Percentiles rank a stretch among this genome's conserved stretches.
These are phyloP conservation scores for Pseudoperonospora humuli DNA, from an alignment of 352 stramenopile species.

Conservation along the genomic window DNA sequence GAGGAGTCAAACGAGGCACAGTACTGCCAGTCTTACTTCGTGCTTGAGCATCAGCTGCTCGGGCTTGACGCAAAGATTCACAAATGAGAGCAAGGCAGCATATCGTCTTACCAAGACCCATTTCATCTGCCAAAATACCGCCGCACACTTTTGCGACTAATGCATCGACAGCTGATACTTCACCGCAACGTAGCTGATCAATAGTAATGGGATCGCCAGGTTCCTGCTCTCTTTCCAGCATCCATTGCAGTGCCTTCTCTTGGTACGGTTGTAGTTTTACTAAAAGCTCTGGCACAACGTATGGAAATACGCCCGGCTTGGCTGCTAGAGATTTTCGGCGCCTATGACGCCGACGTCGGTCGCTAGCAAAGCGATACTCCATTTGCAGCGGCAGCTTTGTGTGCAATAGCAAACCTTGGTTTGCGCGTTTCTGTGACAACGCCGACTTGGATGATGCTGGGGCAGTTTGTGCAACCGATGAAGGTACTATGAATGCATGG, in stretches of 20 bases:
- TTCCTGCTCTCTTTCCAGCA: conserved; percentile 58
- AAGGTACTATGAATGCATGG: background rate
- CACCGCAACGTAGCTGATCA: conserved; percentile 23
- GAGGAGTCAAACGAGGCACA: conserved; percentile 37
- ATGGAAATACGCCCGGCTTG: conserved; percentile 37
- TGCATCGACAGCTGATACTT: conserved; percentile 25
- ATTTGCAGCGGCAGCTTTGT: conserved; percentile 57
- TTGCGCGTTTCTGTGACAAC: conserved; percentile 22
- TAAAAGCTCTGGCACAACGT: conserved; percentile 38
- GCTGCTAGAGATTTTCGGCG: conserved; percentile 33
- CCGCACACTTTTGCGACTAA: conserved; percentile 45
- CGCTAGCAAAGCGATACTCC: conserved; percentile 47
- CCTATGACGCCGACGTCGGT: conserved; percentile 35
- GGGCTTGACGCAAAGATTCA: conserved; percentile 45
- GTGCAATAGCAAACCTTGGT: conserved; percentile 30
- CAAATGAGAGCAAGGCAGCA: conserved; percentile 77
- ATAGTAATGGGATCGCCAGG: conserved; percentile 17
- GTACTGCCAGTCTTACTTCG: conserved; percentile 17
- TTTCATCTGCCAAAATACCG: conserved; percentile 83
- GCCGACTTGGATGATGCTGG: conserved; percentile 11
- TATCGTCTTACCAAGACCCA: conserved; percentile 88
- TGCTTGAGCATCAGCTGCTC: conserved; percentile 20
- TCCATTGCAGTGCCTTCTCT: conserved; percentile 83
- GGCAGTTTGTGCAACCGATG: conserved; percentile 4
- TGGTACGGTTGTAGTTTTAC: conserved; percentile 80